These are phyloP conservation scores for Phalaenopsis hybrid DNA, from an alignment of 116 monocot species.

Conservation along the genomic window DNA sequence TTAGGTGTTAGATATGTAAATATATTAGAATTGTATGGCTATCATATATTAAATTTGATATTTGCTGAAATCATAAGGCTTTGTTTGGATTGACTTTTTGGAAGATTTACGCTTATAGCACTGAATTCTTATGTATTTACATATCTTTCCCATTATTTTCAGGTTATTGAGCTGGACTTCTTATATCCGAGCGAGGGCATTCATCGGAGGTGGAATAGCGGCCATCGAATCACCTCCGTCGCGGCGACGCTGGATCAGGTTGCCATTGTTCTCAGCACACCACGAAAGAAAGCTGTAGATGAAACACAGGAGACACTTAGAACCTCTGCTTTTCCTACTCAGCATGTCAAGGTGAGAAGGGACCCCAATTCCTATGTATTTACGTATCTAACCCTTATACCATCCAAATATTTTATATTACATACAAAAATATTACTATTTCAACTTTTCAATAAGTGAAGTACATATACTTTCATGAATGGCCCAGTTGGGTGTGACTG, in stretches of 20 bases:
- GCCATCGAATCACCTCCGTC: conserved; percentile 48
- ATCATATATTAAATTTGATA: too few relatives aligned
- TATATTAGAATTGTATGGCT: too few relatives aligned
- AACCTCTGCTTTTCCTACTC: conserved; percentile 49
- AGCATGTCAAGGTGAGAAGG: conserved; percentile 46
- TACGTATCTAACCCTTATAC: neutral
- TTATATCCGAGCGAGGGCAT: conserved; percentile 52
- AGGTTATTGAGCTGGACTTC: conserved; percentile 61
- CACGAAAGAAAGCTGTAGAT: conserved; percentile 36
- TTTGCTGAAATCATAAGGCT: neutral
- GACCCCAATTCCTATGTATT: neutral
- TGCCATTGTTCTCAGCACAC: conserved; percentile 41
- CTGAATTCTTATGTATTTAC: neutral
- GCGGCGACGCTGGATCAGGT: conserved; percentile 53
- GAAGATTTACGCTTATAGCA: neutral
- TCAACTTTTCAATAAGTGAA: too few relatives aligned
- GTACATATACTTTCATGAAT: too few relatives aligned
- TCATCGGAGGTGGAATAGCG: conserved; percentile 45
- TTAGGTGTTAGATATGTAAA: too few relatives aligned
- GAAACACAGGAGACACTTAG: conserved; percentile 62
- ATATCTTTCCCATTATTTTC: neutral
- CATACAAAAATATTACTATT: too few relatives aligned
- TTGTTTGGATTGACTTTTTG: neutral
- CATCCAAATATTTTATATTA: too few relatives aligned
- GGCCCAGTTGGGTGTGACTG: too few relatives aligned